These are phyloP conservation scores for Melampsora larici-populina DNA, from an alignment of 1,284 basidiomycete species.

Conservation along the genomic window DNA sequence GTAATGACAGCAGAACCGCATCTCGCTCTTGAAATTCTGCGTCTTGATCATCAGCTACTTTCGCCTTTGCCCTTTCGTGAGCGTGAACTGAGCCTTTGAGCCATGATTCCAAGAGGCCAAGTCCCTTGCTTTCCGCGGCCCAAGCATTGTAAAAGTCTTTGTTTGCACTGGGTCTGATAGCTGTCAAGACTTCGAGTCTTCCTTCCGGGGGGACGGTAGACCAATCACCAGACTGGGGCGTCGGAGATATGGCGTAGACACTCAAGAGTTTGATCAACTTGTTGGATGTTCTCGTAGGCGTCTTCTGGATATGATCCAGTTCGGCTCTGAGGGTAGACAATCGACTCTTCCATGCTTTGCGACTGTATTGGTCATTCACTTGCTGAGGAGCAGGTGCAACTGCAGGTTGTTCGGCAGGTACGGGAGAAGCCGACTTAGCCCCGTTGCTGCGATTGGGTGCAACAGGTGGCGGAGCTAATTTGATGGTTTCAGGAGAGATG, in stretches of 20 bases:
- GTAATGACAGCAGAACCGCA: constrained; percentile 16
- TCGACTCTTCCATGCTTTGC: constrained; percentile 43
- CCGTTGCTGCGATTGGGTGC: background rate
- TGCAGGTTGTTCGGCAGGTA: background rate
- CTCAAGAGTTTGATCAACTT: constrained; percentile 38
- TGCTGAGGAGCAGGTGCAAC: background rate
- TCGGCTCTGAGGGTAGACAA: constrained; percentile 26
- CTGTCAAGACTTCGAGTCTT: constrained; percentile 31
- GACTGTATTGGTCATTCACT: constrained; percentile 31
- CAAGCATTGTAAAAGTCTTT: constrained; percentile 39
- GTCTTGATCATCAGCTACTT: constrained; percentile 8
- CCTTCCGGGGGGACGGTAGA: constrained; percentile 41
- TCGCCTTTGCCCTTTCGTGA: constrained; percentile 33
- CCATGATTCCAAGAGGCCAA: constrained; percentile 36
- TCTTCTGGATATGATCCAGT: constrained; percentile 35
- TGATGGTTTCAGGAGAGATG: background rate
- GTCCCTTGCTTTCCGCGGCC: constrained; percentile 30
- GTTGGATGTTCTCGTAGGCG: constrained; percentile 27
- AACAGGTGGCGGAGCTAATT: background rate
- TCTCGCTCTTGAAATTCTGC: constrained; percentile 11
- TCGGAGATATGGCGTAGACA: constrained; percentile 29
- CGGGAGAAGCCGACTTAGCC: background rate
- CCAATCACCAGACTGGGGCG: constrained; percentile 38
- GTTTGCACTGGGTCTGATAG: constrained; percentile 22
- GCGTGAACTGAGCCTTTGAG: constrained; percentile 34